phyloP scores from a whole-genome alignment of 768 basidiomycete genomes.

The Suillus discolor region DNA sequence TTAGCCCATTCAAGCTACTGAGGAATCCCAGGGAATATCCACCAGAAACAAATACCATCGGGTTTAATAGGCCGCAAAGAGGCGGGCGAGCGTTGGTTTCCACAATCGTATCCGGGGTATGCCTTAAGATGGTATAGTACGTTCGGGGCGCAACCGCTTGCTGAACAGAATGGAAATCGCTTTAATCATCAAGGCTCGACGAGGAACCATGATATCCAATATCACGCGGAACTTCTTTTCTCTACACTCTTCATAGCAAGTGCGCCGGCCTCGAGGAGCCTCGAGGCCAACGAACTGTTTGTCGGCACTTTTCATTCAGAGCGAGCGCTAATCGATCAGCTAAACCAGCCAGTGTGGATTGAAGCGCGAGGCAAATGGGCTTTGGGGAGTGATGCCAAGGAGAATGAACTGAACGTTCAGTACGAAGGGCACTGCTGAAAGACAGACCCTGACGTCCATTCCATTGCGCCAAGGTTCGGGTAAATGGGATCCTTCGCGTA shows the following conservation, averaged over 20 bases:
- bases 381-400: not conserved
- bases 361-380: not conserved
- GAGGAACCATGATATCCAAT: constrained; percentile 37
- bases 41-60: not conserved
- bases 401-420: not conserved
- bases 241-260: constrained; percentile 52
- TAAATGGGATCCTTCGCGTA: not conserved
- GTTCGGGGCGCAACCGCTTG: constrained; percentile 56
- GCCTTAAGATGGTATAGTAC: constrained; percentile 60
- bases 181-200: constrained; percentile 24
- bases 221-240: constrained; percentile 46
- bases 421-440: not conserved
- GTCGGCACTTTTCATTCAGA: constrained; percentile 44
- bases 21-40: not conserved
- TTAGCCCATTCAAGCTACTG: constrained; percentile 1
- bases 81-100: constrained; percentile 27
- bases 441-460: not conserved
- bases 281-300: constrained; percentile 48
- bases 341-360: not conserved
- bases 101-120: constrained; percentile 50
- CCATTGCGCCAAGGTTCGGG: not conserved
- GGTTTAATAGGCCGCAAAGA: not conserved
- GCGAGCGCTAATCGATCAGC: constrained; percentile 41
- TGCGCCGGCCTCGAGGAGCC: constrained; percentile 57
- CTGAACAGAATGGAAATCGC: constrained; percentile 17